A percentile compares a stretch with the other conserved stretches of the same genome.
These are phyloP conservation scores for Rhodosporidiobolus odoratus DNA, from an alignment of 768 basidiomycete species.

Conservation along the genomic window DNA sequence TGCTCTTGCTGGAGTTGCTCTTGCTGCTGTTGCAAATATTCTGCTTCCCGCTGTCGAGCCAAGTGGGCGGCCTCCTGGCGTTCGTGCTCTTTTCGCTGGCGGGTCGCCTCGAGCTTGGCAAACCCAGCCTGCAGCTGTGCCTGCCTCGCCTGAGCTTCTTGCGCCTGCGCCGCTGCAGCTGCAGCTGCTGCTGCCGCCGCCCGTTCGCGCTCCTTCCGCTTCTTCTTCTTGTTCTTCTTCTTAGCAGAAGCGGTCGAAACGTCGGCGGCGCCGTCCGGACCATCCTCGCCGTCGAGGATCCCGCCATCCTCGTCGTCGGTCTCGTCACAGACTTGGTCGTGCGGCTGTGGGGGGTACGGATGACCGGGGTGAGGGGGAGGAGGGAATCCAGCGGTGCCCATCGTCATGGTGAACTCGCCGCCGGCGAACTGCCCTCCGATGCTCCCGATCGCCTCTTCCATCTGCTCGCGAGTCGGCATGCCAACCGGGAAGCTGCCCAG, in stretches of 20 bases:
- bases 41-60: too few species aligned
- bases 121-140: slow-evolving; percentile 1
- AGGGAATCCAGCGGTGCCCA: slow-evolving; percentile 22
- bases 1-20: slow-evolving; percentile 14
- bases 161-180: slow-evolving; percentile 5
- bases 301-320: slow-evolving; percentile 32
- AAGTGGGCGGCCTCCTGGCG: too few species aligned
- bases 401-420: slow-evolving; percentile 32
- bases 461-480: slow-evolving; percentile 39
- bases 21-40: slow-evolving; percentile 3
- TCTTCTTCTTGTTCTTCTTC: slow-evolving; percentile 56
- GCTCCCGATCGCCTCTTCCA: slow-evolving; percentile 37
- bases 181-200: slow-evolving; percentile 18
- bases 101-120: too few species aligned
- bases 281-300: neutral
- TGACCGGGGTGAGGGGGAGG: neutral
- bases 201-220: slow-evolving; percentile 45
- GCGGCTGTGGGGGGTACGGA: slow-evolving; percentile 1
- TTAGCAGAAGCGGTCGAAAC: slow-evolving; percentile 43
- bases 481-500: slow-evolving; percentile 40
- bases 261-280: slow-evolving; percentile 1
- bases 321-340: slow-evolving; percentile 16
- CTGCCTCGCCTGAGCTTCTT: slow-evolving; percentile 11
- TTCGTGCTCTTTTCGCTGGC: too few species aligned
- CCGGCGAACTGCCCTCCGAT: slow-evolving; percentile 31